Evolutionary conservation across 2,329 filamentous ascomycete species (phyloP), one percentile per base, ranked within the genome.

Genomic region (Calcarisporium arbuscula): DNA sequence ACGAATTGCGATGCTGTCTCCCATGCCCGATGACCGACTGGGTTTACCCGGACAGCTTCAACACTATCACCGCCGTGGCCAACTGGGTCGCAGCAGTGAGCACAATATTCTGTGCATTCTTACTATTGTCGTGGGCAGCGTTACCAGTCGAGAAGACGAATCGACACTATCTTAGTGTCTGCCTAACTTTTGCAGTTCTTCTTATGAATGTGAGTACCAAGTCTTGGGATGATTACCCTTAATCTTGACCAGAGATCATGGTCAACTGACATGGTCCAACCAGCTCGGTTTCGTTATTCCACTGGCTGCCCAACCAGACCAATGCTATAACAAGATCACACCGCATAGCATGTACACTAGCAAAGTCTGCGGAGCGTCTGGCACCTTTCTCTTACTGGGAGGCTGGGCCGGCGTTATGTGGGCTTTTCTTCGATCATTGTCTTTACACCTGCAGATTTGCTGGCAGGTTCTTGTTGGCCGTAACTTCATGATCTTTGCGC

Each of bases 361-460:
- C 52, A 64, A 80, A 18, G 78, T 86, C 5, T 98, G 92, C 56
- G 92, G 88, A 5, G 82, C 88, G 40, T 95, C 89, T 1, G 92
- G 92, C 8, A 74, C 87, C 2, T 81, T 95, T 45, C 65, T 98
- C 32, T 73, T 96, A 32, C 75, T 89, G 19, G 92, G 92, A 34
- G 92, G 89, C 28, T 85, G 89, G 72, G 74, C 78, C 19, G 85
- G 81, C 29, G 77, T 87, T 20, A 80, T 94, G 59, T 98, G 92
- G 90, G 78, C 89, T 44, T 94, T 95, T 56, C 72, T 95, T 40
- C 80, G 92, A 43, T 85, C 90, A 0, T 64, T 96, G 21, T 94
- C 88, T 5, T 81, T 98, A 49, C 92, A 98, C 60, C 77, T 98
- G 18, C 92, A 96, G 60, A 95, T 98, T 45, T 95, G 89, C 67